Evolutionary conservation across 1,139 yeast species (phyloP), one percentile per base, ranked within the genome.

Genomic region (Keqinozyma sinolaborantium): DNA sequence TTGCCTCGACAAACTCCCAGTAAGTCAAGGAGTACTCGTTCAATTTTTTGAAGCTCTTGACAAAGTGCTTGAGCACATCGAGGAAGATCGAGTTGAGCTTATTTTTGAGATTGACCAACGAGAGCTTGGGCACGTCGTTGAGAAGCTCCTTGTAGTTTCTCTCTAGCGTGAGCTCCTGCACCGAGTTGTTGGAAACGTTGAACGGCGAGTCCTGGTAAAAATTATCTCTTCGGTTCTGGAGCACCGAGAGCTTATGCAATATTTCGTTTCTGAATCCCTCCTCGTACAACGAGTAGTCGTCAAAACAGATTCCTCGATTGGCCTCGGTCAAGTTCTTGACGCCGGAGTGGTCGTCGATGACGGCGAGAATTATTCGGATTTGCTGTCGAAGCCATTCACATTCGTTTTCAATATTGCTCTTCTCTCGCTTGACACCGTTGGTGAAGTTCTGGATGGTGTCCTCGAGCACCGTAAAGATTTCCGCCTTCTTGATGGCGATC

Each of bases 351-450:
- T 70, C 76, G 36, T 65, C 56, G 3, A 67, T 46, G 64, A 69
- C 64, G 3, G 70, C 64, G 16, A 68, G 47, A 3, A 69, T 64
- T 5, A 67, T 50, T 27, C 58, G 48, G 18, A 68, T 60, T 38
- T 69, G 74, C 41, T 69, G 73, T 31, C 73, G 45, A 33, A 69
- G 50, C 74, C 75, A 69, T 32, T 66, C 73, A 46, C 73, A 67
- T 40, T 70, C 76, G 35, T 59, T 63, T 31, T 60, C 66, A 3
- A 69, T 63, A 35, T 50, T 60, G 23, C 41, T 50, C 47, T 60
- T 64, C 39, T 70, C 73, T 36, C 72, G 49, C 26, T 53, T 56
- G 14, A 68, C 47, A 26, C 41, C 58, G 18, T 41, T 35, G 3
- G 67, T 55, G 40, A 65, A 66, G 27, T 57, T 56, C 9, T 48